Evolutionary conservation across 768 basidiomycete genomes (phyloP), one percentile per base, ranked within the genome.

Genomic region (Thelephora ganbajun): DNA sequence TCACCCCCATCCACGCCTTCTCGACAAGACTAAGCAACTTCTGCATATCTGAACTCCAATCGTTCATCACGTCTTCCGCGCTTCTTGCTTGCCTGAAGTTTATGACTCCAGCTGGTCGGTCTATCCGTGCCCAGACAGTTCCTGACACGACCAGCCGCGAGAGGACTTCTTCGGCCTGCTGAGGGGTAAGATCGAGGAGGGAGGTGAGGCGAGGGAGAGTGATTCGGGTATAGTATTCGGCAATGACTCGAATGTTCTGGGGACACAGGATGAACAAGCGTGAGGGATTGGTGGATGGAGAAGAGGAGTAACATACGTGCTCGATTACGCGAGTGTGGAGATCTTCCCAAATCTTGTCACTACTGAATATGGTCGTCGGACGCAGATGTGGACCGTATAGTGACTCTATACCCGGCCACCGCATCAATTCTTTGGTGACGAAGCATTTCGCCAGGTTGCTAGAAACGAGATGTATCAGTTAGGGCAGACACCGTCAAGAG

Each of bases 1-100:
- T 90, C 75, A 91, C 82, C 34, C 83, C 84, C 88, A 91, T 91
- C 88, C 93, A 96, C n/a, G 90, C 91, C 76, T 97, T 97, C 69
- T 99, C 96, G 12, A 92, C 87, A 36, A 96, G 65, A 14, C 84
- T 77, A 51, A 99, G 71, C 58, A 99, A 67, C 66, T 85, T 91
- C 57, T 83, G 86, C 76, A 99, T 90, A 59, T 98, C 93, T 18
- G 81, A 86, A 64, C 90, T 93, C 94, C 96, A 99, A 52, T 90
- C 89, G 59, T 98, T 98, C 82, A 99, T 83, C 5, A 91, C 83
- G 57, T 96, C 91, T 59, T 97, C 93, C 1, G 87, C 77, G 47
- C 73, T 80, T 54, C 80, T 79, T 64, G 83, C 85, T 56, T 73
- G 77, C 56, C 79, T 77, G 72, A 99, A 99, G 59, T 71, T 83